Conservation (phyloP, 257 asterid species). For the Rehmannia glutinosa region DNA sequence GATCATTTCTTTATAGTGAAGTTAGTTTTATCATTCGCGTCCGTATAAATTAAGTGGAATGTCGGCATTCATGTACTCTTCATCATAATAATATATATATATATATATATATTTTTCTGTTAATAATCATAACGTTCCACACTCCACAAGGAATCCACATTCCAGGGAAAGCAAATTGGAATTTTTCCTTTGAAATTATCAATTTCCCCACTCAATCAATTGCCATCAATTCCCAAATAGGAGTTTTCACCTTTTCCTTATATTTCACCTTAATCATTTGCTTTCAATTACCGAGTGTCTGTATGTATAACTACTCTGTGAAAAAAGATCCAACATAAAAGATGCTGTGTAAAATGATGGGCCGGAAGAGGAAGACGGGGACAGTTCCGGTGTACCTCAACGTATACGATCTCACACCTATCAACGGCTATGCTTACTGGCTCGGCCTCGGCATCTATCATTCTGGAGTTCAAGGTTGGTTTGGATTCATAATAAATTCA, state of each 20-base stretch:
- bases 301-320: neutral
- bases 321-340: neutral
- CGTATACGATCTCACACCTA: slow-evolving; percentile 65
- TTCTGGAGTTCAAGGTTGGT: slow-evolving; percentile 62
- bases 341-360: slow-evolving; percentile 47
- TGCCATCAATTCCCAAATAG: neutral
- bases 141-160: neutral
- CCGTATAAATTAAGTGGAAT: neutral
- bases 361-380: slow-evolving; percentile 51
- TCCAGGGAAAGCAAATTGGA: slow-evolving; percentile 1
- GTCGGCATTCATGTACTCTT: neutral
- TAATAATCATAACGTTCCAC: too few relatives aligned
- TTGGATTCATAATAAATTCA: neutral
- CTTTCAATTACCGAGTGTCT: neutral
- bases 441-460: slow-evolving; percentile 70
- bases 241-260: neutral
- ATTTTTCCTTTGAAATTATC: slow-evolving; percentile 1
- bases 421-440: slow-evolving; percentile 73
- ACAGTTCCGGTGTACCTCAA: slow-evolving; percentile 56
- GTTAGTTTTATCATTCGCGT: neutral
- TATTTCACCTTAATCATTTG: too few relatives aligned
- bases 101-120: too few relatives aligned
- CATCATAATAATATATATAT: too few relatives aligned
- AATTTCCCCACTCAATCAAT: slow-evolving; percentile 1
- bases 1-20: too few relatives aligned